Conservation (phyloP, 2,329 filamentous ascomycete species). For the Endothia cerciana region DNA sequence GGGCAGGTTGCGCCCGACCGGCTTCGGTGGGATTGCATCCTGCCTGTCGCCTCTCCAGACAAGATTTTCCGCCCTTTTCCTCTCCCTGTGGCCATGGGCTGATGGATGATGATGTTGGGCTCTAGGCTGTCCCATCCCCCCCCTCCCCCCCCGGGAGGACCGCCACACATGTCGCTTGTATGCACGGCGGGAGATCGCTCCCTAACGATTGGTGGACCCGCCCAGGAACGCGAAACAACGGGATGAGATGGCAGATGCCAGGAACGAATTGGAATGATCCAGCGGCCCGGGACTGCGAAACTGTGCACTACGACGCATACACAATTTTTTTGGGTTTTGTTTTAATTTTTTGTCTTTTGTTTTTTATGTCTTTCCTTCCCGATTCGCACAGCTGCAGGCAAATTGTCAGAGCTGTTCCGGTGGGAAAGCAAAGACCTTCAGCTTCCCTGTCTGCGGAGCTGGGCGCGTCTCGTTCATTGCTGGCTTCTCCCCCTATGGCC, state of each 20-base stretch:
- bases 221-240: neutral
- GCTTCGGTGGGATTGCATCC: neutral
- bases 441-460: no score
- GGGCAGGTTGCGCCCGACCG: no score
- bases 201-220: conserved; percentile 7
- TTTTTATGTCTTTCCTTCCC: no score
- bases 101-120: neutral
- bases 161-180: conserved; percentile 14
- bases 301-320: neutral
- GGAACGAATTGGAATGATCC: neutral
- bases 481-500: no score
- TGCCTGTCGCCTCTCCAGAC: neutral
- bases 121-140: neutral
- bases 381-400: no score
- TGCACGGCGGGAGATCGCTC: conserved; percentile 1
- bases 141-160: neutral
- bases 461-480: no score
- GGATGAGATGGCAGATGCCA: neutral
- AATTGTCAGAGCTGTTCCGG: no score
- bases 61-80: neutral
- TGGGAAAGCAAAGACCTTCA: no score
- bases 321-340: no score
- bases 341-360: no score
- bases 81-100: neutral
- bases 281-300: neutral